phyloP scores from a whole-genome alignment of 176 grass and related monocot species.

The Lolium rigidum region DNA sequence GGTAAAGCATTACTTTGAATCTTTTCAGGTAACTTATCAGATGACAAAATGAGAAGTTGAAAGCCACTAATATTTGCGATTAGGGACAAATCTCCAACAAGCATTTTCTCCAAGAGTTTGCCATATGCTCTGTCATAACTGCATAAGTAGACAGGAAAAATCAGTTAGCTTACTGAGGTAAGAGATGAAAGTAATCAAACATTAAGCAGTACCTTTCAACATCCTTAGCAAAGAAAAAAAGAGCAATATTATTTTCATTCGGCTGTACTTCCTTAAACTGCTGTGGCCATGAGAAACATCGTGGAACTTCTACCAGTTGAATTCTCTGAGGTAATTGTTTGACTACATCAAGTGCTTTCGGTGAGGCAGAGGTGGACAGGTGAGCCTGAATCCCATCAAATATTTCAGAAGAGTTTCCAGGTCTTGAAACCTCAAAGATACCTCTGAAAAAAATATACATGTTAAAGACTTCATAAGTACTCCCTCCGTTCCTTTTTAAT shows the following conservation, averaged over 20 bases:
- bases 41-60: slow-evolving; percentile 94
- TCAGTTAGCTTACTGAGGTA: slow-evolving; percentile 40
- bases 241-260: slow-evolving; percentile 79
- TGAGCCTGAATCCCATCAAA: slow-evolving; percentile 91
- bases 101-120: slow-evolving; percentile 75
- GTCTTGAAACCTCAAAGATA: slow-evolving; percentile 79
- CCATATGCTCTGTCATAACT: slow-evolving; percentile 81
- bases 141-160: slow-evolving; percentile 27
- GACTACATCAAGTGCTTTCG: slow-evolving; percentile 70
- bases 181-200: slow-evolving; percentile 25
- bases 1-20: slow-evolving; percentile 74
- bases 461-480: slow-evolving; percentile 41
- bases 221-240: slow-evolving; percentile 99
- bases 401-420: slow-evolving; percentile 52
- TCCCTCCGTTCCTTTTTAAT: too few relatives aligned
- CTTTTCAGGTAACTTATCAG: slow-evolving; percentile 74
- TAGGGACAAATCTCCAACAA: slow-evolving; percentile 76
- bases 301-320: slow-evolving; percentile 72
- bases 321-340: slow-evolving; percentile 72
- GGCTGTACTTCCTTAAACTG: slow-evolving; percentile 71
- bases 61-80: slow-evolving; percentile 61
- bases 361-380: slow-evolving; percentile 70
- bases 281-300: slow-evolving; percentile 64
- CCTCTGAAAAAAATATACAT: slow-evolving; percentile 71
- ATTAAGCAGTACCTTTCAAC: slow-evolving; percentile 65